Percentiles rank a stretch among this genome's conserved stretches.
These are phyloP conservation scores for Medicago arabica DNA, from an alignment of 306 rosid species.

Conservation along the genomic window DNA sequence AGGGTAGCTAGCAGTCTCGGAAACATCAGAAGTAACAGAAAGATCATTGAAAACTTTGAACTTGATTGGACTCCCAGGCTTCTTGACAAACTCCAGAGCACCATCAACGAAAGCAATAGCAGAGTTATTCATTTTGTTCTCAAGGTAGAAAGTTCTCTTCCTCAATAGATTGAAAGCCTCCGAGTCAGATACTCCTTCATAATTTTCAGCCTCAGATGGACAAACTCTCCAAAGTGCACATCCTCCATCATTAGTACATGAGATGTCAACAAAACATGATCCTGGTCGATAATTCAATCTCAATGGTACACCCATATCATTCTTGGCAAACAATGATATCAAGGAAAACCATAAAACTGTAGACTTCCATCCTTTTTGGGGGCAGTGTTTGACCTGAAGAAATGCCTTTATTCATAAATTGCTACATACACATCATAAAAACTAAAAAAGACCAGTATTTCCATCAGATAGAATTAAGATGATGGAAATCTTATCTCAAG, in stretches of 20 bases:
- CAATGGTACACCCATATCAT: constrained; percentile 69
- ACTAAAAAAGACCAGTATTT: constrained; percentile 33
- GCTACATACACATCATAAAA: constrained; percentile 12
- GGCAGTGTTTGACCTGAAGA: constrained; percentile 71
- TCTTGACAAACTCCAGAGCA: constrained; percentile 75
- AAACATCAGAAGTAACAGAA: constrained; percentile 48
- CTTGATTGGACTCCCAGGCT: constrained; percentile 94
- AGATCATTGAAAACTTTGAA: constrained; percentile 70
- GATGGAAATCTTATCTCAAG: constrained; percentile 25
- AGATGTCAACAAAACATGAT: constrained; percentile 81
- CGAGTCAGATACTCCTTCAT: constrained; percentile 61
- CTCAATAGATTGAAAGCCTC: constrained; percentile 65
- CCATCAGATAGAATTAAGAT: constrained; percentile 38
- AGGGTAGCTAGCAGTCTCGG: constrained; percentile 47
- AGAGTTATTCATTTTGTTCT: constrained; percentile 79
- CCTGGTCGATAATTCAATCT: constrained; percentile 74
- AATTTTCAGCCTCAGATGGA: constrained; percentile 57
- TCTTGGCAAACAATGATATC: constrained; percentile 82
- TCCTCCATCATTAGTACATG: constrained; percentile 62
- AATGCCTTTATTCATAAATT: constrained; percentile 32
- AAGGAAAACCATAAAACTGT: constrained; percentile 78
- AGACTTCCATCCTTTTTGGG: constrained; percentile 69
- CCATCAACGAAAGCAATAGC: constrained; percentile 87
- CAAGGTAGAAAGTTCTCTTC: constrained; percentile 67
- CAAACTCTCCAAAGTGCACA: constrained; percentile 68